Conservation (phyloP, 2,329 filamentous ascomycete species). For the Botrytis pseudocinerea region DNA sequence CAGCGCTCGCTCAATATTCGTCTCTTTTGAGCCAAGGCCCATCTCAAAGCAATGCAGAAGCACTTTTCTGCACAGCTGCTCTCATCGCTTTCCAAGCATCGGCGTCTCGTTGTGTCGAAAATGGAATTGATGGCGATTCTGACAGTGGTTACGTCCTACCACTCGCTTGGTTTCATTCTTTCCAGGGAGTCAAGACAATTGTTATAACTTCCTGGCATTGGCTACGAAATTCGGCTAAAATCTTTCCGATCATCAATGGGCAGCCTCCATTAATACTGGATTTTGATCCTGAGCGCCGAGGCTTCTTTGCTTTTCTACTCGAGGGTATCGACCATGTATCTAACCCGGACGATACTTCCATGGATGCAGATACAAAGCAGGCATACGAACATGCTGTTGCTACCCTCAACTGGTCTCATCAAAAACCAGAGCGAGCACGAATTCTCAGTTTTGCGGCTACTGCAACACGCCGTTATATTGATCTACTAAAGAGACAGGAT, state of each 20-base stretch:
- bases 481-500: slow-evolving; percentile 57
- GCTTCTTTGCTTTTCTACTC: slow-evolving; percentile 63
- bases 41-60: slow-evolving; percentile 59
- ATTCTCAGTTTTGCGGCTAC: slow-evolving; percentile 65
- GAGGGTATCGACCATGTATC: slow-evolving; percentile 59
- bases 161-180: slow-evolving; percentile 65
- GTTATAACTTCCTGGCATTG: slow-evolving; percentile 65
- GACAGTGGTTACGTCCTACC: slow-evolving; percentile 57
- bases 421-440: slow-evolving; percentile 58
- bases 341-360: slow-evolving; percentile 35
- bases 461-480: slow-evolving; percentile 61
- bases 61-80: slow-evolving; percentile 61
- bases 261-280: slow-evolving; percentile 64
- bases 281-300: slow-evolving; percentile 52
- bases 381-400: slow-evolving; percentile 66
- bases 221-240: slow-evolving; percentile 57
- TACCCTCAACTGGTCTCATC: slow-evolving; percentile 66
- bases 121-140: slow-evolving; percentile 49
- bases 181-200: slow-evolving; percentile 66
- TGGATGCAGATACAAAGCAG: slow-evolving; percentile 46
- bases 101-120: slow-evolving; percentile 61
- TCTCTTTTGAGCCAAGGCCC: slow-evolving; percentile 57
- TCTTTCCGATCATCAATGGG: slow-evolving; percentile 62
- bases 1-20: slow-evolving; percentile 61
- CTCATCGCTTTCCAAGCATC: slow-evolving; percentile 68